Evolutionary conservation across 2,329 filamentous ascomycete genomes (phyloP), one percentile per base, ranked within the genome.

Genomic region (Aspergillus sp.): DNA sequence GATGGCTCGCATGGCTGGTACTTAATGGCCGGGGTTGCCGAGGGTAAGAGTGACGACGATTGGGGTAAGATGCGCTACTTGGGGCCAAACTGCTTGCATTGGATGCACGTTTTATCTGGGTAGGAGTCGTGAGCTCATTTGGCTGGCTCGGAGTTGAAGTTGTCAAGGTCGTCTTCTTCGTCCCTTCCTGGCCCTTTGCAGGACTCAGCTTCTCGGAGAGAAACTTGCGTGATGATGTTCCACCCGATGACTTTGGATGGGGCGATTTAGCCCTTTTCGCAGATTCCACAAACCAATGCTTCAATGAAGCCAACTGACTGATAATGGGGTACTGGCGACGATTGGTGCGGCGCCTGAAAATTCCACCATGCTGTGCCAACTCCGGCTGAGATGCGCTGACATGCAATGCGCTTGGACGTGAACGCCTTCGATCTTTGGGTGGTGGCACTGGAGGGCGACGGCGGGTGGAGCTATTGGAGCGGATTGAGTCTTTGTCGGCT

Each of bases 381-480:
- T 89, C 85, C 20, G 85, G 83, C 63, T 88, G 87, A 39, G 80
- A 83, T 13, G 90, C 89, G 39, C 96, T 91, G 4, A 96, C 84
- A 69, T 96, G 91, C 32, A 97, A 82, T 62, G 91, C 95, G 64
- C 92, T 96, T 43, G 90, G 89, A 59, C 91, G 83, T 63, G 90
- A 89, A 65, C 89, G 82, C 58, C 89, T 86, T 61, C 86, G 87
- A 63, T 97, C 93, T 72, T 97, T 97, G 2, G 93, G 92, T 42
- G 93, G 93, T 9, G 89, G 90, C 41, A 90, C 81, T 5, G 93
- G 88, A 36, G 50, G 50, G 48, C 90, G 86, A 59, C 89, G 87
- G 59, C 89, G 81, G 30, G 91, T 92, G 12, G 91, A 91, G 67
- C 90, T 92, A 20, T 83, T 83, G 17, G 89, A 93, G 34, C 90